phyloP scores from a whole-genome alignment of 345 rosid genomes.

The Acer yangbiense region DNA sequence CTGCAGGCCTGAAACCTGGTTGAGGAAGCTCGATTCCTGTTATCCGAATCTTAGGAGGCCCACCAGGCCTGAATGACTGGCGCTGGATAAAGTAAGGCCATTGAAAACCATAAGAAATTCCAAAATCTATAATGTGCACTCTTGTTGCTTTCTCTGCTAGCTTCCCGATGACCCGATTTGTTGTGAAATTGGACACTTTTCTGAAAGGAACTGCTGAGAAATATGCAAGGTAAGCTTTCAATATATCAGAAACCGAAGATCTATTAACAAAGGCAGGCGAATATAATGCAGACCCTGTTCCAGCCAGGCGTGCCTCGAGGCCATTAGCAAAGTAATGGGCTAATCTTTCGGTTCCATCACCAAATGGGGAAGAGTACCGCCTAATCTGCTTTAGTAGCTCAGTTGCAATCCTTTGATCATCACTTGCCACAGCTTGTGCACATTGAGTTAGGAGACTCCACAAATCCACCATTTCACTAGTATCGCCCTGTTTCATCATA shows the following conservation, averaged over 20 bases:
- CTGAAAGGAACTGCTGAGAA: slow-evolving; percentile 22
- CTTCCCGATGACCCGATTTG: slow-evolving; percentile 30
- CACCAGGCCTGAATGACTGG: slow-evolving; percentile 47
- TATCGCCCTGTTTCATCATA: slow-evolving; percentile 6
- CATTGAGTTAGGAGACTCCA: slow-evolving; percentile 31
- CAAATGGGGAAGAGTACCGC: slow-evolving; percentile 35
- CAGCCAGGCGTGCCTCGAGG: slow-evolving; percentile 42
- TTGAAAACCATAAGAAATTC: slow-evolving; percentile 55
- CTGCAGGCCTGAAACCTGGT: slow-evolving; percentile 59
- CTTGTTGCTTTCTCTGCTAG: slow-evolving; percentile 33
- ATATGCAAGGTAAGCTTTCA: slow-evolving; percentile 26
- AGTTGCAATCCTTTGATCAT: slow-evolving; percentile 33
- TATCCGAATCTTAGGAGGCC: slow-evolving; percentile 58
- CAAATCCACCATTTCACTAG: slow-evolving; percentile 29
- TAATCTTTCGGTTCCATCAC: slow-evolving; percentile 42
- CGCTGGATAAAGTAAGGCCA: slow-evolving; percentile 65
- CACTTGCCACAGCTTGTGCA: slow-evolving; percentile 34
- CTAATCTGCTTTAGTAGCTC: slow-evolving; percentile 39
- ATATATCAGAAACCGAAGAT: slow-evolving; percentile 24
- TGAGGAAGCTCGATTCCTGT: slow-evolving; percentile 58
- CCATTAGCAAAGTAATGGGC: slow-evolving; percentile 46
- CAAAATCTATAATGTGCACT: slow-evolving; percentile 62
- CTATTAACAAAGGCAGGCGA: slow-evolving; percentile 4
- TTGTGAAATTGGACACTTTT: slow-evolving; percentile 40
- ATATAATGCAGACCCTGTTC: slow-evolving; percentile 17